phyloP scores from a whole-genome alignment of 805 yeast species.

The Nakazawaea ernobii region DNA sequence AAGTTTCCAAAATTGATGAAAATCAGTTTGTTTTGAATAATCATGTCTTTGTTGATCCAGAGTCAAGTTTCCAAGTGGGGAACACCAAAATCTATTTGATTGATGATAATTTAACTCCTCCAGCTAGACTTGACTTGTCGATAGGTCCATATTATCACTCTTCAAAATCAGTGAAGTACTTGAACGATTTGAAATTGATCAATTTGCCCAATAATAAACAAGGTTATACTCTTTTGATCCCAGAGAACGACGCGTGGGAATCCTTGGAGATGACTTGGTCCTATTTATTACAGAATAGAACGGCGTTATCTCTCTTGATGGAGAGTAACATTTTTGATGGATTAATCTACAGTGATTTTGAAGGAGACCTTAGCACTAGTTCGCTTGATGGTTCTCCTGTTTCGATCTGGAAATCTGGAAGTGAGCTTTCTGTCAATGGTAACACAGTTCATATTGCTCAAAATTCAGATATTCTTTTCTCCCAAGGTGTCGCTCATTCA shows the following conservation, averaged over 20 bases:
- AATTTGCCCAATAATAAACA: conserved; percentile 42
- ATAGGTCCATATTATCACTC: conserved; percentile 61
- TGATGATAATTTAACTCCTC: conserved; percentile 55
- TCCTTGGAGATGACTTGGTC: conserved; percentile 51
- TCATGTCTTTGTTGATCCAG: conserved; percentile 34
- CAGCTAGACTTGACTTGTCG: conserved; percentile 57
- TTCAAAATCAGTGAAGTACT: conserved; percentile 54
- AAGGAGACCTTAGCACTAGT: conserved; percentile 21
- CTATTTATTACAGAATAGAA: conserved; percentile 48
- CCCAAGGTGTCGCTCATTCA: conserved; percentile 82
- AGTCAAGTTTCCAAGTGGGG: conserved; percentile 41
- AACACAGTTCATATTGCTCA: conserved; percentile 30
- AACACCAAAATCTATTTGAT: conserved; percentile 63
- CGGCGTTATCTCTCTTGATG: conserved; percentile 47
- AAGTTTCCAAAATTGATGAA: conserved; percentile 30
- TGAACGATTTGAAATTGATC: conserved; percentile 47
- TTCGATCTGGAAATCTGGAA: conserved; percentile 15
- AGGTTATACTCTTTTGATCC: conserved; percentile 76
- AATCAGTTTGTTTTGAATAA: conserved; percentile 45
- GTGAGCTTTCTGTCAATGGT: conserved; percentile 24
- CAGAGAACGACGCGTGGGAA: conserved; percentile 73
- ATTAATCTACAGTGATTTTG: conserved; percentile 61
- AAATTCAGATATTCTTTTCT: conserved; percentile 65
- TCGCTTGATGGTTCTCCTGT: conserved; percentile 25
- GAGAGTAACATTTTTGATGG: conserved; percentile 57